A percentile compares a stretch with the other conserved stretches of the same genome.
phyloP scores from a whole-genome alignment of 371 early-diverging fungal species.

The Mortierella sp. region DNA sequence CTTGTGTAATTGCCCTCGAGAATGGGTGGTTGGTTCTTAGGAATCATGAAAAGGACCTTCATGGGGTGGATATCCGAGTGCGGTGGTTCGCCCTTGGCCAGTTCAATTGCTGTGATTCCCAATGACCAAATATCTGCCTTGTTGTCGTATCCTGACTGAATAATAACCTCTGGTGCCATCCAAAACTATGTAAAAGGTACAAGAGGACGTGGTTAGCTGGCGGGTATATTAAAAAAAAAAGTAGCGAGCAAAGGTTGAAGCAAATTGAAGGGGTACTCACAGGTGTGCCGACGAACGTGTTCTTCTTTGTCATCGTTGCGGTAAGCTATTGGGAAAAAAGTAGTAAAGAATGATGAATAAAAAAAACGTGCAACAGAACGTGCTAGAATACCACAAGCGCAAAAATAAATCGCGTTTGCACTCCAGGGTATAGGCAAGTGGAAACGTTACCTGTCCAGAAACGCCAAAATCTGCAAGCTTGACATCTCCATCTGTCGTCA shows the following conservation, averaged over 20 bases:
- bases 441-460: constrained; percentile 82
- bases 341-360: neutral
- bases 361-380: neutral
- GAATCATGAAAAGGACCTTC: constrained; percentile 94
- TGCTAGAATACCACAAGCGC: neutral
- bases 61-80: constrained; percentile 93
- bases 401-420: neutral
- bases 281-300: constrained; percentile 99
- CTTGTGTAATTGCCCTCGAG: constrained; percentile 85
- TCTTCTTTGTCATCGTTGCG: constrained; percentile 93
- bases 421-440: neutral
- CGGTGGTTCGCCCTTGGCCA: constrained; percentile 95
- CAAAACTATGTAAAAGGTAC: constrained; percentile 74
- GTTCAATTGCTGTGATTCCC: constrained; percentile 98
- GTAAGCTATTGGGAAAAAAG: constrained; percentile 71
- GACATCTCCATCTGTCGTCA: constrained; percentile 86
- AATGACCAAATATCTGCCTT: constrained; percentile 99
- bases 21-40: constrained; percentile 92
- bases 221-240: neutral
- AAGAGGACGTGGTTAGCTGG: neutral
- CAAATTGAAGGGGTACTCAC: constrained; percentile 59
- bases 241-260: neutral
- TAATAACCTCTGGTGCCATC: constrained; percentile 99
- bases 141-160: constrained; percentile 94
- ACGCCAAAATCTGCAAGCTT: constrained; percentile 99